These are phyloP conservation scores for Meira miltonrushii DNA, from an alignment of 1,284 basidiomycete species.

Conservation along the genomic window DNA sequence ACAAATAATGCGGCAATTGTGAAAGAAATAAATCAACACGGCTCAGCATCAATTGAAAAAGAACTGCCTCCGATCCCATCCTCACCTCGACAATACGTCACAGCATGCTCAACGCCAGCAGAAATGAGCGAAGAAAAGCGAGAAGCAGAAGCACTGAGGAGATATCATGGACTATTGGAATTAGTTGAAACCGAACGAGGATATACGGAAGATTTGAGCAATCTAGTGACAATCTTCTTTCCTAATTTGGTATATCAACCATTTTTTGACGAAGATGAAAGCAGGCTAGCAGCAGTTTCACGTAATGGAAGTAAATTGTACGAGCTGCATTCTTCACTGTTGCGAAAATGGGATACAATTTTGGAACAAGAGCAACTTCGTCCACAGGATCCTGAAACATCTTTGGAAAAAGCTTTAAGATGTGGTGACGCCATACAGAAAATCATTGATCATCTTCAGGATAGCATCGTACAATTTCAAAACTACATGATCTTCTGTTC, in stretches of 20 bases:
- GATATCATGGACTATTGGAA: constrained; percentile 43
- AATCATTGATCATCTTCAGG: not conserved
- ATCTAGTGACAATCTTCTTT: constrained; percentile 46
- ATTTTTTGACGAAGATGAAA: constrained; percentile 40
- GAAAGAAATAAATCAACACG: not conserved
- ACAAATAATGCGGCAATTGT: not conserved
- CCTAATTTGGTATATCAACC: constrained; percentile 40
- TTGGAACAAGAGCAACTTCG: constrained; percentile 27
- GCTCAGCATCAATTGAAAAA: not conserved
- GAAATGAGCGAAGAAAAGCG: not conserved
- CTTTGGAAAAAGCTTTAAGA: constrained; percentile 11
- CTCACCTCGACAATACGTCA: constrained; percentile 19
- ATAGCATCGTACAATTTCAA: constrained; percentile 6
- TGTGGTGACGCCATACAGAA: constrained; percentile 9
- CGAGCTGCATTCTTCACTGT: constrained; percentile 35
- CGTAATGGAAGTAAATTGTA: constrained; percentile 43
- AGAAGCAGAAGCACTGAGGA: constrained; percentile 15
- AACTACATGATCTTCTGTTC: constrained; percentile 40
- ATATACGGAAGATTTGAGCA: constrained; percentile 46
- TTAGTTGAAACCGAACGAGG: constrained; percentile 47
- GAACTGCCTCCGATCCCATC: not conserved
- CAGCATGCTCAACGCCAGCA: constrained; percentile 2
- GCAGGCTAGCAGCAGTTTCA: constrained; percentile 34
- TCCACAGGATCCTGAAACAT: not conserved
- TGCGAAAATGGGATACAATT: constrained; percentile 31